Percentiles rank a stretch among this genome's conserved stretches.
Evolutionary conservation across 768 basidiomycete species (phyloP).

Genomic region (Agrocybe chaxingu): DNA sequence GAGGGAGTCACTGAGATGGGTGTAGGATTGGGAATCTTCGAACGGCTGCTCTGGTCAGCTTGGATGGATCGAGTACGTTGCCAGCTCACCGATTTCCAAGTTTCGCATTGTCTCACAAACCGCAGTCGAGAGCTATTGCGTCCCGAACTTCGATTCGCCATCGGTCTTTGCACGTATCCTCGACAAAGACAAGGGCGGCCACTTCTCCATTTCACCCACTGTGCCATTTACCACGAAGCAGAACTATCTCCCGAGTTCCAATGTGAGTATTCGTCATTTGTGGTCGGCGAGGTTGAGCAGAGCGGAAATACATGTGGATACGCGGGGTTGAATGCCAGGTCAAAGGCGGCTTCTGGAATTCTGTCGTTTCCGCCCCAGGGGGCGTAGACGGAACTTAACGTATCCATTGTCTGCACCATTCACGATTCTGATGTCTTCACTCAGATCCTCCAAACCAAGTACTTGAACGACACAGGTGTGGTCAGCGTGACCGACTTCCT

Average conservation of each 20-base stretch:
- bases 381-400: background rate
- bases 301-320: too few relatives aligned
- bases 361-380: background rate
- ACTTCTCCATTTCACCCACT: slow-evolving; percentile 84
- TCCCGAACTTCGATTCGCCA: slow-evolving; percentile 92
- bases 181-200: slow-evolving; percentile 89
- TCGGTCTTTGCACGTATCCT: slow-evolving; percentile 88
- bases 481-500: slow-evolving; percentile 84
- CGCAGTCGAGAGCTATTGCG: slow-evolving; percentile 86
- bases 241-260: slow-evolving; percentile 79
- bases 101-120: background rate
- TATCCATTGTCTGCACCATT: background rate
- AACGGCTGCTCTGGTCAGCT: slow-evolving; percentile 79
- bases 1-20: background rate
- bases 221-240: slow-evolving; percentile 73
- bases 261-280: slow-evolving; percentile 40
- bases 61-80: slow-evolving; percentile 73
- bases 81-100: background rate
- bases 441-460: slow-evolving; percentile 87
- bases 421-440: slow-evolving; percentile 1
- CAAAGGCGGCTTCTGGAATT: too few relatives aligned
- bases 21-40: slow-evolving; percentile 78
- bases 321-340: background rate
- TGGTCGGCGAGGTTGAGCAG: too few relatives aligned
- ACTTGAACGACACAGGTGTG: slow-evolving; percentile 86